A percentile compares a stretch with the other conserved stretches of the same genome.
Conservation (phyloP, 2,329 filamentous ascomycete species). For the Juglanconis sp. region DNA sequence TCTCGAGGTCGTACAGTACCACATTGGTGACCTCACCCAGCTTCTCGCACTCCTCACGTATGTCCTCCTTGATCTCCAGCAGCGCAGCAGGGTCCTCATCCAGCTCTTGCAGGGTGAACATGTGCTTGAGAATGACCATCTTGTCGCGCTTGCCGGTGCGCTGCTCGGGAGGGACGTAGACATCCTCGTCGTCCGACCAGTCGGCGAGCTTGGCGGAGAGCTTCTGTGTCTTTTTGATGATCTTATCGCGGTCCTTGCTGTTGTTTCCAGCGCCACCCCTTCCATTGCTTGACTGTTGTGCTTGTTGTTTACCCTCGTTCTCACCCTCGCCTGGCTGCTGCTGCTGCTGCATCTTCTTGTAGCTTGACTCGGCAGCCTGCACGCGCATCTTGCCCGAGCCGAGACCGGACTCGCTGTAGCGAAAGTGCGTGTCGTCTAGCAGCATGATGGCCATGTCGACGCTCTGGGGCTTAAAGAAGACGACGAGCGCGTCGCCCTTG, state of each 20-base stretch:
- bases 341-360: slow-evolving; percentile 80
- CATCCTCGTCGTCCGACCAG: slow-evolving; percentile 88
- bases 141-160: slow-evolving; percentile 64
- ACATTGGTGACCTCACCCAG: slow-evolving; percentile 87
- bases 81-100: slow-evolving; percentile 80
- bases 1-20: slow-evolving; percentile 82
- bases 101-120: slow-evolving; percentile 85
- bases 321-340: slow-evolving; percentile 26
- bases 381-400: slow-evolving; percentile 69
- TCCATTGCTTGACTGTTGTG: not conserved
- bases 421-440: slow-evolving; percentile 78
- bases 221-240: slow-evolving; percentile 87
- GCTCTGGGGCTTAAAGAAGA: slow-evolving; percentile 95
- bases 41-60: slow-evolving; percentile 84
- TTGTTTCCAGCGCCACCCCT: slow-evolving; percentile 25
- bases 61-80: slow-evolving; percentile 91
- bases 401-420: slow-evolving; percentile 54
- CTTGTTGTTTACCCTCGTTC: slow-evolving; percentile 40
- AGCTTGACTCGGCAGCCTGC: slow-evolving; percentile 80
- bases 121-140: slow-evolving; percentile 82
- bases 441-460: slow-evolving; percentile 80
- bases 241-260: slow-evolving; percentile 77
- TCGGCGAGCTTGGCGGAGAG: slow-evolving; percentile 88
- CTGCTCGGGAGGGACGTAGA: slow-evolving; percentile 41
- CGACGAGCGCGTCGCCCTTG: slow-evolving; percentile 89